Evolutionary conservation across 257 asterid genomes (phyloP), one percentile per base, ranked within the genome.

Genomic region (Echites panduratus): DNA sequence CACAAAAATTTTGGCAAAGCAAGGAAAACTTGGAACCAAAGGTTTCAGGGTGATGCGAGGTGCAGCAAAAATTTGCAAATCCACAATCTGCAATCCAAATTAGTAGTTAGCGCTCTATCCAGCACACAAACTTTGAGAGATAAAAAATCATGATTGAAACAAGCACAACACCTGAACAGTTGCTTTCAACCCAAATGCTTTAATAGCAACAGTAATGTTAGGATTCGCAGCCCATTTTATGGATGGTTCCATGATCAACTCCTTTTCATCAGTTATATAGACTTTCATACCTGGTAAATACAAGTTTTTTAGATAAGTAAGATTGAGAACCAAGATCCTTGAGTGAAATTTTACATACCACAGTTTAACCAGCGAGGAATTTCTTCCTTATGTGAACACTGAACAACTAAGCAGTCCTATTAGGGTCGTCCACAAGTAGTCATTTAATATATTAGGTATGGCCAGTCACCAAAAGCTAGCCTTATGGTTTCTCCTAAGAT

Each of bases 171-270:
- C 99, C 97, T 95, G 99, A 82, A 83, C 89, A 32, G 98, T 95
- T 57, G 95, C 91, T 81, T 88, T 92, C 70, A 95, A 72, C 75
- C 99, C 97, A 68, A 67, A 95, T 67, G 99, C 95, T 85, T 70
- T 92, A 66, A 87, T 90, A 49, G 88, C 91, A 72, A 95, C 80
- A 32, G 85, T 75, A 44, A 95, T 81, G 76, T 95, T 86, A 77
- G 99, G 99, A 85, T 92, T 92, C 56, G 91, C 98, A 1, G 99
- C 99, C 99, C 99, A 92, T 83, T 95, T 95, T 70, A 95, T n/a
- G 56, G 78, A 85, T 80, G 99, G 99, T 83, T 95, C 98, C 98
- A 95, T 89, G 82, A 95, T 95, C 91, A 95, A 86, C 88, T 95
- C 97, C 69, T 95, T 92, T 73, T 87, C 92, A 49, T 87, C 88